Conservation (phyloP, 2,329 filamentous ascomycete species). For the Diaporthe capsici region DNA sequence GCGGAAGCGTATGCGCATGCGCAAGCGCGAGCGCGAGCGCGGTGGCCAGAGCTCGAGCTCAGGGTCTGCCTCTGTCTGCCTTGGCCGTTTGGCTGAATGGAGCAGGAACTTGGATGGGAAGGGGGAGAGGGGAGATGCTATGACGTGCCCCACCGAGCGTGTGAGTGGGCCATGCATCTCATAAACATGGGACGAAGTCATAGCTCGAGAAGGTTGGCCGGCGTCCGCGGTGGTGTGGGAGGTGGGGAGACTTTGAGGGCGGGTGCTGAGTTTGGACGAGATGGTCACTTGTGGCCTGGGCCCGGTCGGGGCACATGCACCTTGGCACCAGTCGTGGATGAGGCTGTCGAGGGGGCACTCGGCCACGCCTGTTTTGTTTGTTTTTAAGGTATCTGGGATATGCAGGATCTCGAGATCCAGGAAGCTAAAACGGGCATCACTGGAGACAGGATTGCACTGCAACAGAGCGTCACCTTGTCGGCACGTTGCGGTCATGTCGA, state of each 20-base stretch:
- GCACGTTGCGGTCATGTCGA: neutral
- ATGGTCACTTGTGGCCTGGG: slow-evolving; percentile 2
- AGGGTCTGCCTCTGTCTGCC: neutral
- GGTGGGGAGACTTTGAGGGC: slow-evolving; percentile 16
- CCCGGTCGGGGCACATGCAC: neutral
- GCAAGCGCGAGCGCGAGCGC: neutral
- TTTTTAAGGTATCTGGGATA: slow-evolving; percentile 7
- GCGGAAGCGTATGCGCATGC: slow-evolving; percentile 1
- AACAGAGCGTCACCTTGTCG: slow-evolving; percentile 13
- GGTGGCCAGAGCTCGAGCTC: slow-evolving; percentile 30
- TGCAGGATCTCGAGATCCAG: slow-evolving; percentile 28
- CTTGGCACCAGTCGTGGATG: neutral
- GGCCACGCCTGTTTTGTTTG: neutral
- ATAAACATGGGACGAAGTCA: slow-evolving; percentile 32
- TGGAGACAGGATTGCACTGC: slow-evolving; percentile 6
- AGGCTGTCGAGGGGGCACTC: slow-evolving; percentile 11
- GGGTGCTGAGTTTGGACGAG: slow-evolving; percentile 23
- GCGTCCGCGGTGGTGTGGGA: slow-evolving; percentile 14
- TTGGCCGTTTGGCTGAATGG: slow-evolving; percentile 6
- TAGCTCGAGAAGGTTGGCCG: slow-evolving; percentile 23
- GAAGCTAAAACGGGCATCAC: slow-evolving; percentile 10
- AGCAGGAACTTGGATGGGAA: neutral
- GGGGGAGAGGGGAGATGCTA: slow-evolving; percentile 20
- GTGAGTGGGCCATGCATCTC: slow-evolving; percentile 28
- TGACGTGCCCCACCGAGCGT: slow-evolving; percentile 24